Evolutionary conservation across 1,284 basidiomycete species (phyloP), one percentile per base, ranked within the genome.

Genomic region (Moesziomyces sp.): DNA sequence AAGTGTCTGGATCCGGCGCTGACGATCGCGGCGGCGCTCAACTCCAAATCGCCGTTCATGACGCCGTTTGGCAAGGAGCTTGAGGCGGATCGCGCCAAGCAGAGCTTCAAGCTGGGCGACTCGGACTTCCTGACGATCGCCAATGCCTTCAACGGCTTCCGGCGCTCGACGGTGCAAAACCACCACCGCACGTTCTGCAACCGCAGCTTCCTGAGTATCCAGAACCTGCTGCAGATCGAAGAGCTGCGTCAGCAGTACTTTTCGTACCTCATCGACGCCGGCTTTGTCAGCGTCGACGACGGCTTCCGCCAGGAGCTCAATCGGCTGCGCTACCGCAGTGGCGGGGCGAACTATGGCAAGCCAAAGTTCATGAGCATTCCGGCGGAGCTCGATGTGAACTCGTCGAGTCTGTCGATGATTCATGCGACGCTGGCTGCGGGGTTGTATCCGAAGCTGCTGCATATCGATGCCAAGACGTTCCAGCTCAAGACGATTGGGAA

Each of bases 61-160:
- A 89, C 91, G 2, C 95, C 96, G 0, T 90, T 97, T 66, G 95
- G 96, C 2, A 87, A 91, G 52, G 95, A 97, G 83, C 87, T 89
- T 49, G 92, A 94, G 79, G 95, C 96, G 0, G 91, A 94, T 78
- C 88, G 89, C 4, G 93, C 94, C 43, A 97, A 94, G 85, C 86
- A 86, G 44, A 88, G 88, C 3, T 98, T 99, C 87, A 89, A 90
- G 72, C 86, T 88, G 42, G 94, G 93, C 68, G 93, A 97, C 84
- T 95, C 92, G n/a, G 96, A 99, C 84, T 99, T 99, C 84, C 81
- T 97, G 71, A 97, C 95, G 0, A 89, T 96, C 46, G 93, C 94
- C 79, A 92, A 94, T 76, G 94, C 92, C 0, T 99, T 95, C 85
- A 86, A 90, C 10, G 91, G 89, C 66, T 99, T 96, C 94, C 88